phyloP scores from a whole-genome alignment of 164 flowering plant species.

The Litsea cubeba region DNA sequence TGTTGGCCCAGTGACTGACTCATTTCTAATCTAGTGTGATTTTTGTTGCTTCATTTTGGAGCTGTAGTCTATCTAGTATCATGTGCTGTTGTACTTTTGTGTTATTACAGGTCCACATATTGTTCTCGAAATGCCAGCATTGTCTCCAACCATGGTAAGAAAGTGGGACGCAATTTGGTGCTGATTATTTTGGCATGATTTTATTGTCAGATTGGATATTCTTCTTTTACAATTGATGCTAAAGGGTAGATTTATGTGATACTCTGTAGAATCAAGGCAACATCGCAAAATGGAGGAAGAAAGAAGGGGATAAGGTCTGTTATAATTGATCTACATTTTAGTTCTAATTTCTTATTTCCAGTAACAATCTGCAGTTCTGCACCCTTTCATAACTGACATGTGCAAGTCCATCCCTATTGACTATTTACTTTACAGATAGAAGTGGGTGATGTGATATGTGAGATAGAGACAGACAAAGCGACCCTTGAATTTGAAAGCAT shows the following conservation, averaged over 20 bases:
- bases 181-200: background rate
- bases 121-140: constrained; percentile 81
- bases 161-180: constrained; percentile 3
- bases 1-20: too few species aligned
- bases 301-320: constrained; percentile 88
- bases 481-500: constrained; percentile 88
- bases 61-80: background rate
- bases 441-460: constrained; percentile 88
- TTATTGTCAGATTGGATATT: background rate
- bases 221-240: constrained; percentile 5
- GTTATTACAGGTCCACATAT: constrained; percentile 49
- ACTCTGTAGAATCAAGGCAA: constrained; percentile 80
- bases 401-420: constrained; percentile 5
- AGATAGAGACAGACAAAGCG: constrained; percentile 97
- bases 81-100: constrained; percentile 5
- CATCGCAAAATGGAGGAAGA: constrained; percentile 79
- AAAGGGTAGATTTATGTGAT: constrained; percentile 10
- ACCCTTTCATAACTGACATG: background rate
- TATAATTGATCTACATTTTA: background rate
- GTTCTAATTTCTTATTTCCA: background rate
- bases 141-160: constrained; percentile 92
- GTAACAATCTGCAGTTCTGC: background rate
- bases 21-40: background rate
- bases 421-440: constrained; percentile 54
- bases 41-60: background rate